Evolutionary conservation across 2,329 filamentous ascomycete species (phyloP).

Genomic region (Thelonectria olida): DNA sequence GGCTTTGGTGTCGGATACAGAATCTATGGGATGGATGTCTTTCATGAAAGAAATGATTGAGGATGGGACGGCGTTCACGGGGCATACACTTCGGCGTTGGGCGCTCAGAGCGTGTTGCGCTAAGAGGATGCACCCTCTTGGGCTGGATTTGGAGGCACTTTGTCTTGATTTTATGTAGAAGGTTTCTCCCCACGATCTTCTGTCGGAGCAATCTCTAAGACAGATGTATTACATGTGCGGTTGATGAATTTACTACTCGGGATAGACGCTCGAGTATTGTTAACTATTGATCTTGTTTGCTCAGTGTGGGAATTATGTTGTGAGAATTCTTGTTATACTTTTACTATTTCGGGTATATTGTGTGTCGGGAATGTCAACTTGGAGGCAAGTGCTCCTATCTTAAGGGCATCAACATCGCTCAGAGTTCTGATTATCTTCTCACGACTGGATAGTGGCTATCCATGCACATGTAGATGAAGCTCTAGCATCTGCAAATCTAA

Average conservation of each 20-base stretch:
- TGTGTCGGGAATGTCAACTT: no score
- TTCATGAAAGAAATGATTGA: slow-evolving; percentile 41
- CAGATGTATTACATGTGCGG: not conserved
- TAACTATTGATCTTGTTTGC: not conserved
- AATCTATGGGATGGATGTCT: slow-evolving; percentile 24
- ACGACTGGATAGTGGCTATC: no score
- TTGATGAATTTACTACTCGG: not conserved
- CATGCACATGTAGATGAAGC: no score
- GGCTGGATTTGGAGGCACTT: slow-evolving; percentile 25
- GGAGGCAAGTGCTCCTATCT: no score
- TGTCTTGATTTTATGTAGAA: slow-evolving; percentile 4
- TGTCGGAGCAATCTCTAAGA: not conserved
- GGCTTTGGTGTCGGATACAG: not conserved
- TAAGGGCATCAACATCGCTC: no score
- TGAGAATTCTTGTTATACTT: no score
- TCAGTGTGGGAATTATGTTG: no score
- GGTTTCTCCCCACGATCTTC: not conserved
- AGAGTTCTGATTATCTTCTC: no score
- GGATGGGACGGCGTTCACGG: slow-evolving; percentile 37
- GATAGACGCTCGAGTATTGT: not conserved
- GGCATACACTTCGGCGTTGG: slow-evolving; percentile 39
- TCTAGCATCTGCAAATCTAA: no score
- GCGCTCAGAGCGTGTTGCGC: slow-evolving; percentile 37
- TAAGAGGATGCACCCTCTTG: slow-evolving; percentile 23
- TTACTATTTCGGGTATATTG: no score